Conservation (phyloP, 108 stramenopile species). For the Skeletonema marinoi region DNA sequence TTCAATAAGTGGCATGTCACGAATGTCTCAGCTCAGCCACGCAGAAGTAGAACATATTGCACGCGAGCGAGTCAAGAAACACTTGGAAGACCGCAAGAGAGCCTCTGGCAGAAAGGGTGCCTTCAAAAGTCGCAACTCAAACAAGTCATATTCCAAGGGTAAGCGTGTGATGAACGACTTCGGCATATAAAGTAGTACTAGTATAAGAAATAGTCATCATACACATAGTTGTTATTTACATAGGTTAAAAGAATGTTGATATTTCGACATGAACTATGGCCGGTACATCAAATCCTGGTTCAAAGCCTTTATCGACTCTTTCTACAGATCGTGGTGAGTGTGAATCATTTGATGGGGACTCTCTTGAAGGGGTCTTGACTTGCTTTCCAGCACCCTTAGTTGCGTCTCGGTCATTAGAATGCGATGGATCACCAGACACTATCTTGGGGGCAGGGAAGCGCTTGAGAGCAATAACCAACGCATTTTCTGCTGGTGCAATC, state of each 20-base stretch:
- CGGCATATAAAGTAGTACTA: constrained; percentile 11
- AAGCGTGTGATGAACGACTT: constrained; percentile 74
- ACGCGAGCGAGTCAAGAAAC: constrained; percentile 68
- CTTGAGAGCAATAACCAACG: constrained; percentile 6
- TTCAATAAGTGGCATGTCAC: constrained; percentile 41
- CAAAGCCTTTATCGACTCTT: neutral
- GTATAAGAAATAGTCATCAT: neutral
- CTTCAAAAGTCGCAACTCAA: constrained; percentile 78
- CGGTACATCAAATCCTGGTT: too few relatives aligned
- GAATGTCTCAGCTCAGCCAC: constrained; percentile 39
- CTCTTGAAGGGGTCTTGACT: neutral
- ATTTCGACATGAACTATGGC: too few relatives aligned
- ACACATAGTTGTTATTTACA: too few relatives aligned
- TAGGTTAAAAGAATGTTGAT: too few relatives aligned
- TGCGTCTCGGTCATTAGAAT: neutral
- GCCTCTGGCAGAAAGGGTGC: constrained; percentile 66
- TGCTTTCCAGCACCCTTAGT: neutral
- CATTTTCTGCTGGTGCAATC: constrained; percentile 2
- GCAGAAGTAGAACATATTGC: constrained; percentile 72
- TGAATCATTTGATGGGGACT: neutral
- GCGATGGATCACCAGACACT: neutral
- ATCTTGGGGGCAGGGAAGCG: constrained; percentile 12
- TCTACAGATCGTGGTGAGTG: neutral
- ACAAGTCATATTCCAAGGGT: constrained; percentile 86
- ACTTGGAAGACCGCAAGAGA: constrained; percentile 72